phyloP scores from a whole-genome alignment of 176 grass and related monocot species.

The Lolium perenne region DNA sequence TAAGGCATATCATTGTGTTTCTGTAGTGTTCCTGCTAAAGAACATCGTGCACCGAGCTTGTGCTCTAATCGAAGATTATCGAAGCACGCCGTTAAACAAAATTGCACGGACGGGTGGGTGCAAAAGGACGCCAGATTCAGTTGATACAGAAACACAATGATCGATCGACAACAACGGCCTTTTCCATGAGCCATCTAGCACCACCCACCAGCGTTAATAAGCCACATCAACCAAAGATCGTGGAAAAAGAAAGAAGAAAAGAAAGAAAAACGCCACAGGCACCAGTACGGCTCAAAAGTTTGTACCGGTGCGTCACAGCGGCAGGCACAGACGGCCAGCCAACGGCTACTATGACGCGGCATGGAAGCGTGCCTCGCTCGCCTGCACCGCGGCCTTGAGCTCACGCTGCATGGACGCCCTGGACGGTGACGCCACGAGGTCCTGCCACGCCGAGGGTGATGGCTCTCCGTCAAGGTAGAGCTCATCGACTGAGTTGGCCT shows the following conservation, averaged over 20 bases:
- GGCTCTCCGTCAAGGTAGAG: conserved; percentile 51
- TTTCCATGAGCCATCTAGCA: background rate
- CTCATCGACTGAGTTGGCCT: conserved; percentile 70
- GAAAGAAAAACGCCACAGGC: background rate
- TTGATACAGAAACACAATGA: background rate
- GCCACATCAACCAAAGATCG: background rate
- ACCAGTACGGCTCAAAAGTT: background rate
- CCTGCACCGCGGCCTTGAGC: conserved; percentile 58
- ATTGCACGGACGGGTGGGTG: background rate
- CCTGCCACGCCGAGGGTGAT: conserved; percentile 52
- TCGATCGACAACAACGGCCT: background rate
- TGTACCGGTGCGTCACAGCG: background rate
- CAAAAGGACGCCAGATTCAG: background rate
- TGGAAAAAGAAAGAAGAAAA: background rate
- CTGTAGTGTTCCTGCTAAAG: no score
- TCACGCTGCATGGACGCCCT: conserved; percentile 54
- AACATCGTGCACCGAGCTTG: background rate
- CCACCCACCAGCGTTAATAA: background rate
- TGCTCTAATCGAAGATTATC: background rate
- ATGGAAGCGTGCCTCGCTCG: conserved; percentile 57
- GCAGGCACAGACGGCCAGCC: background rate
- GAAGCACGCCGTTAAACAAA: no score
- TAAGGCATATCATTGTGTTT: no score
- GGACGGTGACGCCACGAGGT: conserved; percentile 49
- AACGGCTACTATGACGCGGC: background rate